Conservation (phyloP, 331 rosid species). For the Ulmus americana region DNA sequence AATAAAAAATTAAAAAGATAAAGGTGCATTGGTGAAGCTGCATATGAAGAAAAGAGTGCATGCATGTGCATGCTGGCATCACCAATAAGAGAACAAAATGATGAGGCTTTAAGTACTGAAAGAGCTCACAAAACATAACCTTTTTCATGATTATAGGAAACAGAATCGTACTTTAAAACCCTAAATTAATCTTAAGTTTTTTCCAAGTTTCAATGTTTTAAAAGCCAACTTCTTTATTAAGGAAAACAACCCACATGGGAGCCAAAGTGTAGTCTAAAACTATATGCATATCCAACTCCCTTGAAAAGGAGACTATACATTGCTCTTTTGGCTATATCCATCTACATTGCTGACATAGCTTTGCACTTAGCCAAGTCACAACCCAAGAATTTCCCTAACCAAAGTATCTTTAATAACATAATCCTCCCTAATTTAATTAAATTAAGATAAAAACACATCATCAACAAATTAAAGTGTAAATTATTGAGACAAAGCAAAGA, state of each 20-base stretch:
- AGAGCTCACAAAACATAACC: slow-evolving; percentile 2
- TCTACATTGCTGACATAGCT: slow-evolving; percentile 45
- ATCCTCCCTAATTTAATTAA: slow-evolving; percentile 11
- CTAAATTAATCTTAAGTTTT: background rate
- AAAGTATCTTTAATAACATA: slow-evolving; percentile 22
- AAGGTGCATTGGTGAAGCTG: slow-evolving; percentile 1
- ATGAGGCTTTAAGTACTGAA: slow-evolving; percentile 19
- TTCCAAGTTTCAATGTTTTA: slow-evolving; percentile 30
- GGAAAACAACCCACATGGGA: slow-evolving; percentile 67
- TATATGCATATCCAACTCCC: slow-evolving; percentile 19
- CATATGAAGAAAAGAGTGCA: slow-evolving; percentile 10
- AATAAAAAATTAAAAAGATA: background rate
- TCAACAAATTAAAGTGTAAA: slow-evolving; percentile 9
- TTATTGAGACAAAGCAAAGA: background rate
- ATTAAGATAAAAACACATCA: slow-evolving; percentile 5
- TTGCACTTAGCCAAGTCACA: slow-evolving; percentile 49
- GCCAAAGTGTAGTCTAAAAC: slow-evolving; percentile 31
- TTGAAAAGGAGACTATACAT: slow-evolving; percentile 19
- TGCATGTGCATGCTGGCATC: slow-evolving; percentile 43
- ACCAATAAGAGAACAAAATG: slow-evolving; percentile 28
- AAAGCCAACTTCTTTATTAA: slow-evolving; percentile 39
- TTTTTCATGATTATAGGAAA: background rate
- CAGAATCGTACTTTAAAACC: slow-evolving; percentile 19
- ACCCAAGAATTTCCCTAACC: slow-evolving; percentile 24
- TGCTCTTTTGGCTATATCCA: slow-evolving; percentile 28